Evolutionary conservation across 371 early-diverging fungal genomes (phyloP), one percentile per base, ranked within the genome.

Genomic region (Syncephalis plumigaleata): DNA sequence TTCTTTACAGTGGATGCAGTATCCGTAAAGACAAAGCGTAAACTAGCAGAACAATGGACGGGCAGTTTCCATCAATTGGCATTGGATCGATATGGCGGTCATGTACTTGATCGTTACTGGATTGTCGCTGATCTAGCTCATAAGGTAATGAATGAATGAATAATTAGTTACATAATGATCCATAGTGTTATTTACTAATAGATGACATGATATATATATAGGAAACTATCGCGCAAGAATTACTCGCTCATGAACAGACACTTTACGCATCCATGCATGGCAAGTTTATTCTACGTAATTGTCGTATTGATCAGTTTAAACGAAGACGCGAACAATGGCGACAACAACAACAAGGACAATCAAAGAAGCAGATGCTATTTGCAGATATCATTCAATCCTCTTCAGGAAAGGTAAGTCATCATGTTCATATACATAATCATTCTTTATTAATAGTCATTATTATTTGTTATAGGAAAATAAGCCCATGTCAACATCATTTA

Each of bases 91-190:
- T 89, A 75, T 52, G 87, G 86, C 37, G 77, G 81, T 27, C 84
- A 81, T 49, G 63, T 85, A 9, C 70, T 87, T 4, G 90, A 89
- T 47, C 73, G 72, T 46, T 72, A 74, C 53, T 89, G 83, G 83
- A 60, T 64, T 15, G 67, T 66, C 7, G 73, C 84, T 3, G 84
- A 84, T 44, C 70, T 87, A 11, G 68, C 31, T 7, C 31, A 31
- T 31, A 31, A 31, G 31, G 31, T 31, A 31, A 31, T n/a, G n/a
- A n/a, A n/a, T n/a, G n/a, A n/a, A n/a, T n/a, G n/a, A n/a, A n/a
- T n/a, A n/a, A n/a, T n/a, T n/a, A n/a, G n/a, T n/a, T n/a, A n/a
- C n/a, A n/a, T n/a, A n/a, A n/a, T n/a, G n/a, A n/a, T n/a, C n/a
- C n/a, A n/a, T n/a, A n/a, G n/a, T n/a, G n/a, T n/a, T n/a, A n/a